Conservation (phyloP, 257 asterid genomes). For the Nicotiana noctiflora region DNA sequence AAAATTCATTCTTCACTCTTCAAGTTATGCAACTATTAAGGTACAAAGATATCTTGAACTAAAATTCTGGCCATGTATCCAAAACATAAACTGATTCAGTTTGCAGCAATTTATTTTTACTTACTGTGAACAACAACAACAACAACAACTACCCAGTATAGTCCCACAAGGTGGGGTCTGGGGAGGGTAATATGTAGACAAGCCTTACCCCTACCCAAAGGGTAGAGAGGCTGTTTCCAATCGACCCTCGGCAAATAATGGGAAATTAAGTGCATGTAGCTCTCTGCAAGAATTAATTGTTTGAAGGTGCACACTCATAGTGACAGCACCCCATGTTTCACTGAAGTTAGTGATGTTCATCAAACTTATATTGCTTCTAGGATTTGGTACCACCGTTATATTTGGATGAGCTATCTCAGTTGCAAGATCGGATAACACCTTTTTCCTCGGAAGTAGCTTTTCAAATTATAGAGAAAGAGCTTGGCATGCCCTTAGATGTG, state of each 20-base stretch:
- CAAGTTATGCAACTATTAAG: background rate
- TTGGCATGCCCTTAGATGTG: conserved; percentile 67
- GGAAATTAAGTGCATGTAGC: background rate
- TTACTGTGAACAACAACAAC: too few species aligned
- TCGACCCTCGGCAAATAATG: too few species aligned
- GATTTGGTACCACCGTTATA: conserved; percentile 93
- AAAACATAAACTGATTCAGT: background rate
- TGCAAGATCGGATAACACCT: conserved; percentile 92
- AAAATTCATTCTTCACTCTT: background rate
- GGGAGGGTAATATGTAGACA: too few species aligned
- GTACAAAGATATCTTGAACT: background rate
- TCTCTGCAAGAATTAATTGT: background rate
- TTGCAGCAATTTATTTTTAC: background rate
- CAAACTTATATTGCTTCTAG: conserved; percentile 25
- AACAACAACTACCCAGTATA: too few species aligned
- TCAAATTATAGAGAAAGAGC: conserved; percentile 76
- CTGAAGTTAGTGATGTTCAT: background rate
- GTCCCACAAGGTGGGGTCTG: too few species aligned
- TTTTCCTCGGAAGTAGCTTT: conserved; percentile 86
- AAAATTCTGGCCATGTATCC: background rate
- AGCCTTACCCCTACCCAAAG: too few species aligned
- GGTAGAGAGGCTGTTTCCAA: too few species aligned
- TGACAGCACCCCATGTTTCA: background rate
- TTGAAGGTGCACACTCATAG: background rate
- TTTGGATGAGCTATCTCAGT: conserved; percentile 80